Evolutionary conservation across 768 basidiomycete species (phyloP).

Genomic region (Russula lepida): DNA sequence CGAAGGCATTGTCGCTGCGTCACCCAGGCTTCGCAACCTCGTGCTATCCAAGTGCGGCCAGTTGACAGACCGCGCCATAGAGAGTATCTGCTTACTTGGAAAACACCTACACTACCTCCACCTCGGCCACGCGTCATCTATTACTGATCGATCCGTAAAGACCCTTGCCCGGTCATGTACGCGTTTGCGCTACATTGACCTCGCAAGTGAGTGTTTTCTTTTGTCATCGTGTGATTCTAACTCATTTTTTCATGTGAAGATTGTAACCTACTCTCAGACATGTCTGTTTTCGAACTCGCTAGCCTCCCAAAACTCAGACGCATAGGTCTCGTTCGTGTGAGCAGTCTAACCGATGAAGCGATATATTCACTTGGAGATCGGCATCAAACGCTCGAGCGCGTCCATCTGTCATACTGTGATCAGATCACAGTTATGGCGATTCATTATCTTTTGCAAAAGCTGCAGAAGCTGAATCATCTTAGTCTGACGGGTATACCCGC

Average conservation of each 20-base stretch:
- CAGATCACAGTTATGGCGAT: slow-evolving; percentile 89
- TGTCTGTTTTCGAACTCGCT: slow-evolving; percentile 89
- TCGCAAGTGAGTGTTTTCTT: slow-evolving; percentile 64
- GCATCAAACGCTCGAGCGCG: slow-evolving; percentile 82
- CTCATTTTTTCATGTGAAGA: slow-evolving; percentile 36
- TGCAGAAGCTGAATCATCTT: slow-evolving; percentile 89
- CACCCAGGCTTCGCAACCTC: slow-evolving; percentile 77
- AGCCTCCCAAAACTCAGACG: slow-evolving; percentile 83
- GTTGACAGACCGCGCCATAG: slow-evolving; percentile 75
- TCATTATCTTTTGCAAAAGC: slow-evolving; percentile 78
- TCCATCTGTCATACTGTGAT: slow-evolving; percentile 96
- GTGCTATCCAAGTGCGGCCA: slow-evolving; percentile 77
- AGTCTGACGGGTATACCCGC: slow-evolving; percentile 95
- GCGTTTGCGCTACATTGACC: slow-evolving; percentile 87
- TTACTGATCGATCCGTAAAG: slow-evolving; percentile 84
- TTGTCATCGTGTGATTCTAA: slow-evolving; percentile 14
- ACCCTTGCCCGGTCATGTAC: slow-evolving; percentile 81
- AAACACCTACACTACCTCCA: slow-evolving; percentile 92
- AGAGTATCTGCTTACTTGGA: slow-evolving; percentile 80
- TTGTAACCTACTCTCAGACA: slow-evolving; percentile 81
- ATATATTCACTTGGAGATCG: slow-evolving; percentile 83
- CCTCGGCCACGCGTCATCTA: slow-evolving; percentile 81
- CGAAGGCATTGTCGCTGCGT: slow-evolving; percentile 72
- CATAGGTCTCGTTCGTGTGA: slow-evolving; percentile 90
- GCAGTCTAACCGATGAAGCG: slow-evolving; percentile 88